A percentile compares a stretch with the other conserved stretches of the same genome.
These are phyloP conservation scores for Hysterium pulicare DNA, from an alignment of 2,329 filamentous ascomycete species.

Conservation along the genomic window DNA sequence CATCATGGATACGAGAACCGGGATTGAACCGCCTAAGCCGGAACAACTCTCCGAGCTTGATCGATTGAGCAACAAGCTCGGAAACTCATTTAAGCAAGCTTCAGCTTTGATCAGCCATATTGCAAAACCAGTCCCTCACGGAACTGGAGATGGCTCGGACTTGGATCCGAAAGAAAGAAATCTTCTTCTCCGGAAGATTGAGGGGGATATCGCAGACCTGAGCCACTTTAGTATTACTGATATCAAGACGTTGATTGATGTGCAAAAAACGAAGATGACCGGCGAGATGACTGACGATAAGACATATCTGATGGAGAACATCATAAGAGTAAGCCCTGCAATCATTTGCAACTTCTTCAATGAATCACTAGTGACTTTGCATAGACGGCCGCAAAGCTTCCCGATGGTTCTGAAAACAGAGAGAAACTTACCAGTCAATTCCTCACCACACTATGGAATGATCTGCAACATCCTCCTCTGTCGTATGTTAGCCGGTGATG, in stretches of 20 bases:
- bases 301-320: slow-evolving; percentile 58
- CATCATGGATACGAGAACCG: slow-evolving; percentile 31
- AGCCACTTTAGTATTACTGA: slow-evolving; percentile 31
- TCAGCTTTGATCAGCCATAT: slow-evolving; percentile 27
- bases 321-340: slow-evolving; percentile 44
- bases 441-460: slow-evolving; percentile 47
- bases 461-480: slow-evolving; percentile 48
- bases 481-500: too few species aligned
- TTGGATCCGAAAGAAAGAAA: slow-evolving; percentile 30
- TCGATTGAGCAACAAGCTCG: slow-evolving; percentile 28
- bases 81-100: slow-evolving; percentile 25
- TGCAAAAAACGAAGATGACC: slow-evolving; percentile 37
- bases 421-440: slow-evolving; percentile 43
- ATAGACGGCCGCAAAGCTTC: slow-evolving; percentile 40
- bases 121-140: slow-evolving; percentile 26
- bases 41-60: slow-evolving; percentile 31
- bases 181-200: slow-evolving; percentile 32
- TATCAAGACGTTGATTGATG: slow-evolving; percentile 35
- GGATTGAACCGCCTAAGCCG: slow-evolving; percentile 22
- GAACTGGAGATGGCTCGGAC: slow-evolving; percentile 45
- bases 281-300: slow-evolving; percentile 59
- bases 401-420: slow-evolving; percentile 37
- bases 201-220: slow-evolving; percentile 30
- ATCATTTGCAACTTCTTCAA: not conserved
- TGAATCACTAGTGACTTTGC: slow-evolving; percentile 4